phyloP scores from a whole-genome alignment of 257 asterid species.

The Haberlea rhodopensis region DNA sequence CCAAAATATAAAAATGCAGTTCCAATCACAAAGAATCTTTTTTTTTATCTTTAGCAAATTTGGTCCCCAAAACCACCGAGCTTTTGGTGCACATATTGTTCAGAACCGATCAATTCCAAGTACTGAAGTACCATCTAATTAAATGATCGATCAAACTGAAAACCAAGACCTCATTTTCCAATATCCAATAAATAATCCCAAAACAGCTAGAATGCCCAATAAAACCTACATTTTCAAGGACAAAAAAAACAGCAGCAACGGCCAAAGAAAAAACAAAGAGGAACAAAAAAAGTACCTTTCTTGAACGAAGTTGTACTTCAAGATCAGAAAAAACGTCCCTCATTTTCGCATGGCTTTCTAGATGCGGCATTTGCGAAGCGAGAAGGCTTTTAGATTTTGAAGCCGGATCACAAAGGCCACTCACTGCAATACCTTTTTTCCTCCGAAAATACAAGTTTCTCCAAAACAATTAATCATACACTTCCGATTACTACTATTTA shows the following conservation, averaged over 20 bases:
- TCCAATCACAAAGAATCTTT: background rate
- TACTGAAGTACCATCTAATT: background rate
- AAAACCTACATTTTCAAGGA: background rate
- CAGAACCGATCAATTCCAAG: conserved; percentile 15
- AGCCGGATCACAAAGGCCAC: background rate
- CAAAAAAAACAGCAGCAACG: background rate
- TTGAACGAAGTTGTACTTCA: conserved; percentile 34
- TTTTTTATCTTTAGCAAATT: conserved; percentile 1
- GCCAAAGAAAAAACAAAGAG: background rate
- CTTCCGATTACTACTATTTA: too few relatives aligned
- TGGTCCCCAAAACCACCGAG: background rate
- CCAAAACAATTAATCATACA: too few relatives aligned
- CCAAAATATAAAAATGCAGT: background rate
- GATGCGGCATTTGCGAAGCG: background rate
- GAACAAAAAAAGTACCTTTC: conserved; percentile 35
- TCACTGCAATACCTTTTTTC: background rate
- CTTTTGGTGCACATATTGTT: background rate
- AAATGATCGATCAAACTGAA: background rate
- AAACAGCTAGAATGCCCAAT: background rate
- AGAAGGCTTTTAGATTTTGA: background rate
- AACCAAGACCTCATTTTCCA: conserved; percentile 10
- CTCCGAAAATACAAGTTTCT: too few relatives aligned
- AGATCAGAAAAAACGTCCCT: conserved; percentile 37
- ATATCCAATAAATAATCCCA: conserved; percentile 6
- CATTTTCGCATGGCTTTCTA: conserved; percentile 22